Percentiles rank a stretch among this genome's conserved stretches.
Conservation (phyloP, 352 stramenopile genomes). For the Pythium periplocum region DNA sequence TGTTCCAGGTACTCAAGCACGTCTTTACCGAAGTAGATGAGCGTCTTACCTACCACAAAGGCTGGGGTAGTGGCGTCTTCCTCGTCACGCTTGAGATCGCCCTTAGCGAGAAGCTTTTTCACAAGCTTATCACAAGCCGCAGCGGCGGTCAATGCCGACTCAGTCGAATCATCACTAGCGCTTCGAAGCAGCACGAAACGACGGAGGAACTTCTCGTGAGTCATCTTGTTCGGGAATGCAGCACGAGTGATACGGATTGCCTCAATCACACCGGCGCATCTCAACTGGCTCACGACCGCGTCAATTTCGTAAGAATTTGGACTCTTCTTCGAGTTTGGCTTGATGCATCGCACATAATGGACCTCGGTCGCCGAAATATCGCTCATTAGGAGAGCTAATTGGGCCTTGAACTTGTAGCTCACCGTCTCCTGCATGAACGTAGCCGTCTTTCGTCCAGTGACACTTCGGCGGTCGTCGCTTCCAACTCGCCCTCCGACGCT, state of each 20-base stretch:
- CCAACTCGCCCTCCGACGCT: conserved; percentile 17
- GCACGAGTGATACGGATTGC: conserved; percentile 87
- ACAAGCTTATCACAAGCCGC: conserved; percentile 65
- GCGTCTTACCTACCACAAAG: conserved; percentile 82
- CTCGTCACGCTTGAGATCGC: conserved; percentile 32
- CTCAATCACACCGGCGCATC: conserved; percentile 87
- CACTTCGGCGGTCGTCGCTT: conserved; percentile 14
- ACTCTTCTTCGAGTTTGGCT: conserved; percentile 85
- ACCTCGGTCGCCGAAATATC: conserved; percentile 84
- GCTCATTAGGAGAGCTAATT: conserved; percentile 80
- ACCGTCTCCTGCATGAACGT: conserved; percentile 87
- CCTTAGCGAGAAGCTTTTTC: conserved; percentile 31
- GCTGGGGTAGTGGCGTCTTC: conserved; percentile 35
- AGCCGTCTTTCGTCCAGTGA: conserved; percentile 47
- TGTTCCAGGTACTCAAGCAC: conserved; percentile 90
- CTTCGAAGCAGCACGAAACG: conserved; percentile 76
- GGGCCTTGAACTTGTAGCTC: conserved; percentile 88
- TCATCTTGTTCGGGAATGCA: conserved; percentile 92
- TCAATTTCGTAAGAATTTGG: conserved; percentile 79
- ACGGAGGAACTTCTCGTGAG: conserved; percentile 85
- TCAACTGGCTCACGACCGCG: conserved; percentile 81
- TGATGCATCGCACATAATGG: conserved; percentile 90
- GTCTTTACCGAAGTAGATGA: conserved; percentile 93
- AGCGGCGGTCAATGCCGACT: conserved; percentile 39
- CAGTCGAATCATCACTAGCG: conserved; percentile 12